phyloP scores from a whole-genome alignment of 1,284 basidiomycete species.

The Cryptococcus sp. region DNA sequence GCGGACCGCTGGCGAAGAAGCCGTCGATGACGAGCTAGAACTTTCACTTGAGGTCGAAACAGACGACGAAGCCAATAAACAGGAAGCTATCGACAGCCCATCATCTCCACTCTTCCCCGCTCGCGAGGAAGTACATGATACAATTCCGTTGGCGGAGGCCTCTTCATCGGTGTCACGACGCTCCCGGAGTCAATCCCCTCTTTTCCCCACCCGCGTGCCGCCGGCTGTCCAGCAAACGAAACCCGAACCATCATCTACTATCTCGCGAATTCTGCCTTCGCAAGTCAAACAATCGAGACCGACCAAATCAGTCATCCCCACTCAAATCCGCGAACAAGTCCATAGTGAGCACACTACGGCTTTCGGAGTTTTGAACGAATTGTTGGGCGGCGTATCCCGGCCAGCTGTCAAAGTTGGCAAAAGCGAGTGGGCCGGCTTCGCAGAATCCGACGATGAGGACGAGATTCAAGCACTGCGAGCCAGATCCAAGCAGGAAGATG shows the following conservation, averaged over 20 bases:
- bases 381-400: slow-evolving; percentile 23
- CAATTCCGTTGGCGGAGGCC: no score
- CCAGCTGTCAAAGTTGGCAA: slow-evolving; percentile 9
- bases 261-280: neutral
- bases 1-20: neutral
- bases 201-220: slow-evolving; percentile 16
- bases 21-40: neutral
- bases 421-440: slow-evolving; percentile 27
- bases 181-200: slow-evolving; percentile 8
- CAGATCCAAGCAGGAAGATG: no score
- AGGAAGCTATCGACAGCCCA: neutral
- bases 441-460: slow-evolving; percentile 28
- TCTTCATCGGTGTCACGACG: no score
- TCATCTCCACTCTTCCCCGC: slow-evolving; percentile 25
- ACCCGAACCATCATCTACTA: neutral
- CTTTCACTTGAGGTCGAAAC: neutral
- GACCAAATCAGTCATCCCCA: slow-evolving; percentile 16
- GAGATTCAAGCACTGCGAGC: slow-evolving; percentile 1
- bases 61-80: neutral
- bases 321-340: slow-evolving; percentile 21
- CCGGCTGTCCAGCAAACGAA: neutral
- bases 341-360: slow-evolving; percentile 30
- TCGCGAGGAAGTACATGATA: neutral
- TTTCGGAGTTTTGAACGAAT: slow-evolving; percentile 30
- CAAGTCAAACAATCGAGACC: neutral